These are phyloP conservation scores for Ogataea siamensis DNA, from an alignment of 805 yeast species.

Conservation along the genomic window DNA sequence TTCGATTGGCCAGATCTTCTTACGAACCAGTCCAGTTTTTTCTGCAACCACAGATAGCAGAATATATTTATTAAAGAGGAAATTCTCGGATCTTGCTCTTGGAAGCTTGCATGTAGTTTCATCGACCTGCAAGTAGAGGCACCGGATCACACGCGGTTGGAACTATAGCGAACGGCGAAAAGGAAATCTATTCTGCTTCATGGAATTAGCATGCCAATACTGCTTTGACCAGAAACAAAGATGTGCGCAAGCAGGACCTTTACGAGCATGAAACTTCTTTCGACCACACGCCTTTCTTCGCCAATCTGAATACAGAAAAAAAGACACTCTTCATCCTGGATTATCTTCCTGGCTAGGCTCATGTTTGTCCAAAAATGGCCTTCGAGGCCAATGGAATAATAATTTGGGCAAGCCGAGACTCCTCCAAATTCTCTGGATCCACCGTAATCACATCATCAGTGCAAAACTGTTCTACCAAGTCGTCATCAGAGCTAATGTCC, in stretches of 20 bases:
- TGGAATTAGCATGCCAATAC: neutral
- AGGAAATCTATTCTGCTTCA: neutral
- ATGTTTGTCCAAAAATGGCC: slow-evolving; percentile 27
- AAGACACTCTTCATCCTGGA: too few relatives aligned
- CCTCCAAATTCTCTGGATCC: slow-evolving; percentile 17
- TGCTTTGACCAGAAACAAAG: too few relatives aligned
- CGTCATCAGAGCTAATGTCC: slow-evolving; percentile 30
- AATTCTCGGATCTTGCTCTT: neutral
- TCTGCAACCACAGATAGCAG: slow-evolving; percentile 4
- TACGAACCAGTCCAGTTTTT: neutral
- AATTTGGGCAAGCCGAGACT: slow-evolving; percentile 31
- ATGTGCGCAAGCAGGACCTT: too few relatives aligned
- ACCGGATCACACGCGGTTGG: too few relatives aligned
- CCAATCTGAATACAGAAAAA: too few relatives aligned
- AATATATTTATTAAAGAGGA: neutral
- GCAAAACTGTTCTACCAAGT: slow-evolving; percentile 31
- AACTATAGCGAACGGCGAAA: neutral
- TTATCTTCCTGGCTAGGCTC: neutral
- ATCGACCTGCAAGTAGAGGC: too few relatives aligned
- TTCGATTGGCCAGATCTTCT: too few relatives aligned
- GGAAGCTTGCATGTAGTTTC: too few relatives aligned
- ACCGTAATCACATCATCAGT: slow-evolving; percentile 25
- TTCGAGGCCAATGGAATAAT: slow-evolving; percentile 37
- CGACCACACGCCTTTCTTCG: too few relatives aligned
- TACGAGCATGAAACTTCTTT: too few relatives aligned